Percentiles rank a stretch among this genome's conserved stretches.
Evolutionary conservation across 768 basidiomycete species (phyloP).

Genomic region (Russula lepida): DNA sequence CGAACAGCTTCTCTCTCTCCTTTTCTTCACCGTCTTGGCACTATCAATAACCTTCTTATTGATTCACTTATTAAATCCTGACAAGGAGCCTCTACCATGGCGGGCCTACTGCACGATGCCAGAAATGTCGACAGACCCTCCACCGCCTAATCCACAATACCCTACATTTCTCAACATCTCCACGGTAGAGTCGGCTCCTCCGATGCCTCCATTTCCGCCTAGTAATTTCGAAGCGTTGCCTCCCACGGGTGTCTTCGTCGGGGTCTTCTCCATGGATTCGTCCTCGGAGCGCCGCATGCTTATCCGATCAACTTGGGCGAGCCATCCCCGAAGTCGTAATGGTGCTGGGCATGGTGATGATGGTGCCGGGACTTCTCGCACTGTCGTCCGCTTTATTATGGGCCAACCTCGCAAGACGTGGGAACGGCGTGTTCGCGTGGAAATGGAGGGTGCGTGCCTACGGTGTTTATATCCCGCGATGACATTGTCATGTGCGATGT

Average conservation of each 20-base stretch:
- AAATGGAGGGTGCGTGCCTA: conserved; percentile 75
- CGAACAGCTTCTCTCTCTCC: conserved; percentile 53
- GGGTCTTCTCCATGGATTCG: conserved; percentile 85
- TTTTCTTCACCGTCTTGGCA: conserved; percentile 73
- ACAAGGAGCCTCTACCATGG: conserved; percentile 93
- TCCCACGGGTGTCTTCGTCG: conserved; percentile 81
- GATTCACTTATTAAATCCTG: conserved; percentile 90
- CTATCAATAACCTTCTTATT: conserved; percentile 78
- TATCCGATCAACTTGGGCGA: conserved; percentile 85
- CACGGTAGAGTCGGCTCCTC: conserved; percentile 17
- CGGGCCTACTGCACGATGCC: conserved; percentile 82
- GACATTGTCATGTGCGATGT: background rate
- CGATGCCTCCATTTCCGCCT: conserved; percentile 57
- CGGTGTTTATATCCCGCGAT: background rate
- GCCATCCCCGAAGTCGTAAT: conserved; percentile 66
- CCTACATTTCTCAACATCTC: conserved; percentile 30
- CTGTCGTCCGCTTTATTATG: conserved; percentile 82
- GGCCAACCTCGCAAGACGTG: conserved; percentile 75
- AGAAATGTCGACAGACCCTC: conserved; percentile 38
- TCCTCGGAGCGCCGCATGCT: conserved; percentile 79
- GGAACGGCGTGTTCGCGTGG: conserved; percentile 71
- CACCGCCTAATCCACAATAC: conserved; percentile 33
- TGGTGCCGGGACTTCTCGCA: conserved; percentile 69
- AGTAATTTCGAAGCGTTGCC: conserved; percentile 60
- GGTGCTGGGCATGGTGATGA: conserved; percentile 64